phyloP scores from a whole-genome alignment of 1,284 basidiomycete species.

The Wolfiporia cocos region DNA sequence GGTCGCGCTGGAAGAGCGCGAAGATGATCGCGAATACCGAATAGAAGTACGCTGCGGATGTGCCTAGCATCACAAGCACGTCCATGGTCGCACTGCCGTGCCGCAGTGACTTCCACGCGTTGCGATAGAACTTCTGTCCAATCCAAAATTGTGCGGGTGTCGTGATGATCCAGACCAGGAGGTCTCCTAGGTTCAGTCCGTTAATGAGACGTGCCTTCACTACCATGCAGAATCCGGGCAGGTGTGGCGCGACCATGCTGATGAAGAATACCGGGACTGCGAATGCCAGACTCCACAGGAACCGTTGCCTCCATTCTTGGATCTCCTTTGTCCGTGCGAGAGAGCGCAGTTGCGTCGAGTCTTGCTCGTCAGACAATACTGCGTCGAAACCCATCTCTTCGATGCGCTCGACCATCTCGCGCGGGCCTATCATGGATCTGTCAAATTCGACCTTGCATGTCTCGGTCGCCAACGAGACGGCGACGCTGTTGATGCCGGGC shows the following conservation, averaged over 20 bases:
- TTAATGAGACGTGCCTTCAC: slow-evolving; percentile 45
- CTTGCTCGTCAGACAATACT: slow-evolving; percentile 76
- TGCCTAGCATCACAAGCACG: slow-evolving; percentile 94
- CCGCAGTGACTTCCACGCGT: slow-evolving; percentile 86
- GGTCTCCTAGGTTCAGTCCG: slow-evolving; percentile 79
- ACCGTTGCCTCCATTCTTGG: slow-evolving; percentile 82
- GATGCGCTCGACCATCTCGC: slow-evolving; percentile 83
- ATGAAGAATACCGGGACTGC: slow-evolving; percentile 92
- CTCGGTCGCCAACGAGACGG: slow-evolving; percentile 71
- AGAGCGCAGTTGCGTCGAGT: slow-evolving; percentile 86
- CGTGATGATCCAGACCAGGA: slow-evolving; percentile 79
- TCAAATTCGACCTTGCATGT: slow-evolving; percentile 78
- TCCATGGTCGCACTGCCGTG: slow-evolving; percentile 95
- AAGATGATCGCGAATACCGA: slow-evolving; percentile 72
- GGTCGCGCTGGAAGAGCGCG: slow-evolving; percentile 57
- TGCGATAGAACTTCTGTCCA: slow-evolving; percentile 83
- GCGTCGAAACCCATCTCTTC: slow-evolving; percentile 91
- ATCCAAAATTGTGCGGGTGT: slow-evolving; percentile 94
- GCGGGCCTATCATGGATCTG: slow-evolving; percentile 65
- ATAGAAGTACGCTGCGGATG: slow-evolving; percentile 90
- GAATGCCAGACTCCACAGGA: slow-evolving; percentile 73
- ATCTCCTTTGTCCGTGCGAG: slow-evolving; percentile 92
- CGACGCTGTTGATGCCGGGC: slow-evolving; percentile 71
- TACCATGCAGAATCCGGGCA: slow-evolving; percentile 50
- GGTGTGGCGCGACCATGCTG: slow-evolving; percentile 82